Base-by-base conservation (phyloP, 441 rosid species). In the Hura crepitans region DNA sequence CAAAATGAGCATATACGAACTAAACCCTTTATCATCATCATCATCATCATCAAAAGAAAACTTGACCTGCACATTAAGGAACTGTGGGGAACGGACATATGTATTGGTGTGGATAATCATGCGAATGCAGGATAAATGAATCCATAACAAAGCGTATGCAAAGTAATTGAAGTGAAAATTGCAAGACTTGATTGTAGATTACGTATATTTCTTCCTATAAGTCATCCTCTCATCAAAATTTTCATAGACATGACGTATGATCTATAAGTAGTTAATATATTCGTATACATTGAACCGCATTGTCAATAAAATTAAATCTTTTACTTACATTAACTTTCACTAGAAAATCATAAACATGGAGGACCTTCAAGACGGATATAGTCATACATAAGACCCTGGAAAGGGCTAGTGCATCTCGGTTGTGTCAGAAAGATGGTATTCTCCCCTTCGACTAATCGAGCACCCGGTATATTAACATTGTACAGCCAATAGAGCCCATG, bases 351-450 rank as follows among this genome's bases (percentile, higher is more conserved):
- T 22, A 31, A 25, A 22, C 47, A 18, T 0, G 68, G 66, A 68
- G 96, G 94, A 31, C 85, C 87, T 87, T 93, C 97, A 0, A 91
- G 79, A n/a, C 97, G 92, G 54, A 93, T 79, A 71, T 89, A 91
- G 73, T 93, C 98, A 69, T 88, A 93, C 97, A 93, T 86, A 72
- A 89, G 68, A 50, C 96, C 97, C 60, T 81, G 84, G 28, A 93
- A 81, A 45, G 92, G 83, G 61, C 86, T 78, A 28, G 49, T 8
- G 68, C 75, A 76, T 62, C 81, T 81, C 12, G 88, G 76, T 68
- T 93, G 96, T 67, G 85, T 86, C 68, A 91, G 69, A 70, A 81
- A 93, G 68, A 93, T 75, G 23, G 83, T 83, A 46, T 93, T 91
- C 49, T 83, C 82, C 64, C 97, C 93, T 68, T 84, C 75, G 0